Percentiles rank a stretch among this genome's conserved stretches.
Evolutionary conservation across 495 filamentous ascomycete species (phyloP).

Genomic region (Platismatia glauca): DNA sequence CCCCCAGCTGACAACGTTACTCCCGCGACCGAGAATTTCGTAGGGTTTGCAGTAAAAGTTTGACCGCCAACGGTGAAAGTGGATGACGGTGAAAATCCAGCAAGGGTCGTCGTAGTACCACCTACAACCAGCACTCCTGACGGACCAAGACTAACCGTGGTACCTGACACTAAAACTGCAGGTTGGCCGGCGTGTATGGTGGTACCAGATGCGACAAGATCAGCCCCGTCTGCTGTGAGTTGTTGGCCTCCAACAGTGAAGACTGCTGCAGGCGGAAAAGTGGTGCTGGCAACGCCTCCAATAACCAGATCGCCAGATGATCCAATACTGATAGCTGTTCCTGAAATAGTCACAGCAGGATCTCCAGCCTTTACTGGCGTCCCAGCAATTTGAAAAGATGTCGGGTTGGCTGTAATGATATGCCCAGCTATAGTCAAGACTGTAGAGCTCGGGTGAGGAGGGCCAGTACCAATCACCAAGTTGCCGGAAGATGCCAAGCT

Average conservation of each 20-base stretch:
- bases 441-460: neutral
- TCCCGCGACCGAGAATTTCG: neutral
- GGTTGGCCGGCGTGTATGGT: neutral
- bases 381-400: neutral
- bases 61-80: neutral
- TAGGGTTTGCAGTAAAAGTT: neutral
- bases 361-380: neutral
- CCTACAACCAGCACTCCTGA: neutral
- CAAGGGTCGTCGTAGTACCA: neutral
- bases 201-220: neutral
- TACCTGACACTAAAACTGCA: neutral
- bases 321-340: neutral
- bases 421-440: neutral
- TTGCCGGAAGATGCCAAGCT: neutral
- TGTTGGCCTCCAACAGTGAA: neutral
- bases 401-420: slow-evolving; percentile 1
- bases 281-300: neutral
- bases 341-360: neutral
- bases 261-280: neutral
- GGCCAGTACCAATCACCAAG: neutral
- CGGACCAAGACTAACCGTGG: neutral
- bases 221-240: neutral
- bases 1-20: neutral
- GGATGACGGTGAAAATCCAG: neutral
- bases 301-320: neutral